Base-by-base conservation (phyloP, 768 basidiomycete genomes). In the Boletus insuetus region DNA sequence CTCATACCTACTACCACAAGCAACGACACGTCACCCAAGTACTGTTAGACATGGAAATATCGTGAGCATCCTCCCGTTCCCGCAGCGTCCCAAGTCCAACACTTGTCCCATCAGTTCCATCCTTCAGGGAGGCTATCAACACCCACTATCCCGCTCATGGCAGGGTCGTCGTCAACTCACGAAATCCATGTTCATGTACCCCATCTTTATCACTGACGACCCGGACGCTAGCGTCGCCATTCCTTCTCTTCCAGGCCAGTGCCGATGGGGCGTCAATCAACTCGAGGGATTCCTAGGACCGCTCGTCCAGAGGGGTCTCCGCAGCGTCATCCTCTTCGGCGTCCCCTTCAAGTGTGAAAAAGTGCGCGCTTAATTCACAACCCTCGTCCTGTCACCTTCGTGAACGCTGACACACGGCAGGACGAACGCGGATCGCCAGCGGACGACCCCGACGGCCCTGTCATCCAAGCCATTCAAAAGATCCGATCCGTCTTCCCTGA, bases 161-260 rank as follows among this genome's bases (percentile, higher is more conserved):
- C 96, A 99, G 74, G 80, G 82, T 24, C 83, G 84, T 54, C 84
- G 88, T 46, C 79, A 82, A 54, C 82, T 95, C 66, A 86, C 87
- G 24, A 95, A 93, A 70, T 82, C 83, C 60, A 97, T 98, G 94
- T 81, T 99, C 73, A 98, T 98, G 91, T 99, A 98, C 72, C 97
- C 97, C 8, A 94, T 99, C 66, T 98, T 99, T 70, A 89, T 98
- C 64, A 94, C 94, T 17, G 96, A 98, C 72, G 93, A 98, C 55
- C 87, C 93, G 2, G 81, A 94, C 55, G 91, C 93, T 8, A 82
- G 83, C 69, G 85, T 87, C 47, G 79, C 82, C 56, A 94, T 98
- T 60, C 65, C 81, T 0, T 79, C 84, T 20, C 77, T 98, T 10
- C 95, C 94, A 7, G 91, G 87, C 7, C 95, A 98, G 69, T 82